Conservation (phyloP, 495 filamentous ascomycete species). For the Pyrenula massariospora region DNA sequence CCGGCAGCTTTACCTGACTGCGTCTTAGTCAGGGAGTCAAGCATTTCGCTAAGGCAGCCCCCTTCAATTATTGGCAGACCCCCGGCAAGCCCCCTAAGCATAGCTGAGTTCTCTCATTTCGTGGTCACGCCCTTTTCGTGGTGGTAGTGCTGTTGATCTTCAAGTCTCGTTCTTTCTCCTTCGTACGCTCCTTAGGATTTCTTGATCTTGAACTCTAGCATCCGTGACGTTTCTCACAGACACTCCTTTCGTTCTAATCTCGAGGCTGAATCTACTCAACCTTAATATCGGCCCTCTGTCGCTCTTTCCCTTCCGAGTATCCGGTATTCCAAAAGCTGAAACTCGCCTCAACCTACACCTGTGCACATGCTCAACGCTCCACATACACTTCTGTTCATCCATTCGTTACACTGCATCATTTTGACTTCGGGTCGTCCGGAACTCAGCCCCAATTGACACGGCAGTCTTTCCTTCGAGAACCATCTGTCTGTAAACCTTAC, state of each 20-base stretch:
- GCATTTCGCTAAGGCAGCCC: no score
- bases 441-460: no score
- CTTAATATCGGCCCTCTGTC: not conserved
- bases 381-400: not conserved
- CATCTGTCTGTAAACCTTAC: not conserved
- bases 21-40: not conserved
- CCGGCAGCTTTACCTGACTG: not conserved
- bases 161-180: no score
- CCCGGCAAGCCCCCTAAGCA: not conserved
- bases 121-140: no score
- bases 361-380: not conserved
- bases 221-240: not conserved
- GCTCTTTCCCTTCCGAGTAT: not conserved
- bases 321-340: not conserved
- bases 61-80: not conserved
- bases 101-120: not conserved
- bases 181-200: no score
- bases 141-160: no score
- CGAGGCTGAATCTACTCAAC: not conserved
- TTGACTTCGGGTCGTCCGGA: no score
- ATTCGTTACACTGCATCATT: not conserved
- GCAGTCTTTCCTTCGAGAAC: no score
- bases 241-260: not conserved
- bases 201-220: no score
- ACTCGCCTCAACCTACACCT: not conserved